Base-by-base conservation (phyloP, 169 alveolate species). In the Eimeria brunetti region DNA sequence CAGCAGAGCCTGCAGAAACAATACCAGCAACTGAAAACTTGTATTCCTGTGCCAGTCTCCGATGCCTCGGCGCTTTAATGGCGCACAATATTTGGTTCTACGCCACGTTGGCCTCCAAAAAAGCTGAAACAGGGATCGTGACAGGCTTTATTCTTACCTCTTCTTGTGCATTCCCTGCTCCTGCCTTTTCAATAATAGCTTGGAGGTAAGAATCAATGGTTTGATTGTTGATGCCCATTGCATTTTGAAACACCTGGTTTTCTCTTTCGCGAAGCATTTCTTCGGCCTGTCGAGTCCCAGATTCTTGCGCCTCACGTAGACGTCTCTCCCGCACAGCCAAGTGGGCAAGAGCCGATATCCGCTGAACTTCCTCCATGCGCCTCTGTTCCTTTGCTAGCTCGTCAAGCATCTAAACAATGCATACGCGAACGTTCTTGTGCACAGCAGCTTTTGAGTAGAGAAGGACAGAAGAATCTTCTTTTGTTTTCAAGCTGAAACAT, bases 251-350 rank as follows among this genome's bases (percentile, higher is more conserved):
- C 93, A 97, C 96, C 67, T 95, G 97, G 90, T 98, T 99, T 97
- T 98, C 99, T 89, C 99, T 97, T 53, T 97, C 98, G 69, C 99
- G 97, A 44, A 98, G 97, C 33, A 98, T 96, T 91, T 98, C 98
- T 95, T 98, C 99, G 5, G 99, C 99, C 81, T 98, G 98, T 80
- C 99, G 98, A 80, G 99, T 97, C 49, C 99, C 99, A 86, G 98
- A 97, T 96, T 98, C 99, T 95, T 97, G 98, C 18, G 98, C 98
- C 97, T 98, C 99, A 91, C 99, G 98, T 78, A 97, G 96, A 94
- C 99, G 97, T 80, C 99, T 97, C 89, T 98, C 99, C 95, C 98
- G 97, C 95, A 98, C 99, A n/a, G 99, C 99, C 90, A 97, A 88
- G 95, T 97, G 97, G 30, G 98, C 99, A 98, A 98, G 98, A 30